Conservation (phyloP, 208 protist species). For the Crithidia fasciculata region DNA sequence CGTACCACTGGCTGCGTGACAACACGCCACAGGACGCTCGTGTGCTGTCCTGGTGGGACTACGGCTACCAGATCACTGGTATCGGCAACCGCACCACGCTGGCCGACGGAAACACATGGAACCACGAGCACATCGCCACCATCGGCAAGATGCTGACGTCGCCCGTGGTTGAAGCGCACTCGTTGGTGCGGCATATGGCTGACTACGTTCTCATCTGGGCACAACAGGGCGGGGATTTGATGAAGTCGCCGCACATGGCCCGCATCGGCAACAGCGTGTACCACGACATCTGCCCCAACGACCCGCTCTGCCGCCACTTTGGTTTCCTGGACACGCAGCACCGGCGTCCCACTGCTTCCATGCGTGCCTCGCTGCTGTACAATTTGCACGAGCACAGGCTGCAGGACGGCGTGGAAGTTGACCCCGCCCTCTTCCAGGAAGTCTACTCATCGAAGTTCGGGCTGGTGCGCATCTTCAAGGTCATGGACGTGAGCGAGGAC, state of each 20-base stretch:
- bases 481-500: conserved; percentile 82
- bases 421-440: conserved; percentile 65
- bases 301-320: conserved; percentile 62
- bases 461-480: conserved; percentile 97
- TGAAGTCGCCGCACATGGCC: conserved; percentile 71
- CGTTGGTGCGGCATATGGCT: conserved; percentile 93
- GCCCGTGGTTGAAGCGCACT: conserved; percentile 90
- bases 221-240: conserved; percentile 44
- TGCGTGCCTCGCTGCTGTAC: conserved; percentile 68
- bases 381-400: conserved; percentile 45
- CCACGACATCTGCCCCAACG: conserved; percentile 70
- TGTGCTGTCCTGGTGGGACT: conserved; percentile 99
- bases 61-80: conserved; percentile 98
- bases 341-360: conserved; percentile 43
- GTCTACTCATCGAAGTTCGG: conserved; percentile 96
- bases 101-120: conserved; percentile 99
- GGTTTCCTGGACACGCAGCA: conserved; percentile 35
- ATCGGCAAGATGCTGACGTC: conserved; percentile 92
- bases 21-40: conserved; percentile 95
- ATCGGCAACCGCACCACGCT: conserved; percentile 97
- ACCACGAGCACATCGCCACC: conserved; percentile 98
- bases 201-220: conserved; percentile 96
- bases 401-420: conserved; percentile 9
- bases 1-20: conserved; percentile 96
- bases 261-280: conserved; percentile 85